phyloP scores from a whole-genome alignment of 2,329 filamentous ascomycete species.

The Beauveria sp. region DNA sequence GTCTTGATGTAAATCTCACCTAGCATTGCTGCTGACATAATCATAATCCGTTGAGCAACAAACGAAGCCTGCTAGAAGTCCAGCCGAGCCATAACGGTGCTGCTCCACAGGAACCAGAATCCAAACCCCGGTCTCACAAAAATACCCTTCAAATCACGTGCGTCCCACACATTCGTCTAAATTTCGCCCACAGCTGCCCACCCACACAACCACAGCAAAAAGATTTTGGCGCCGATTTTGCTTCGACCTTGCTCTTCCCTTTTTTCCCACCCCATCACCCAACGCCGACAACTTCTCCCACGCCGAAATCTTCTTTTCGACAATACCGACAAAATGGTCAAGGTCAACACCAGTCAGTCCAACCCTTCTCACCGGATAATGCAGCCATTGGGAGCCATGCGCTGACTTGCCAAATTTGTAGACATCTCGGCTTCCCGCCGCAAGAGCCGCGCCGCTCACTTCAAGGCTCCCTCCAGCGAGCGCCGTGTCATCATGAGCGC shows the following conservation, averaged over 20 bases:
- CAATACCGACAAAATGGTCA: constrained; percentile 54
- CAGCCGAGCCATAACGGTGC: no score
- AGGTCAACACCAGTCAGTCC: constrained; percentile 54
- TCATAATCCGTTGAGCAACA: neutral
- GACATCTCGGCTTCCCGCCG: constrained; percentile 72
- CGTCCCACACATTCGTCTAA: constrained; percentile 18
- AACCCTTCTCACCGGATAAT: neutral
- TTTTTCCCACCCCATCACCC: constrained; percentile 18
- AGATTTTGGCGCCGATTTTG: neutral
- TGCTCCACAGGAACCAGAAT: neutral
- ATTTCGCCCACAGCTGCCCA: constrained; percentile 23
- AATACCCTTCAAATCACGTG: constrained; percentile 26
- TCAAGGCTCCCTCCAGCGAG: constrained; percentile 86
- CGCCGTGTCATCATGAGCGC: constrained; percentile 97
- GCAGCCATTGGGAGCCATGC: neutral
- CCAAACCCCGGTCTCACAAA: neutral
- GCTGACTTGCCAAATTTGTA: constrained; percentile 20
- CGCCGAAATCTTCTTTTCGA: constrained; percentile 17
- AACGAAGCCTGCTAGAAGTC: no score
- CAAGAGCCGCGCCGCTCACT: constrained; percentile 99
- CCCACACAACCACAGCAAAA: constrained; percentile 12
- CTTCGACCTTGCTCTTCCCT: constrained; percentile 4
- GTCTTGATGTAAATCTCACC: no score
- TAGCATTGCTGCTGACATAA: constrained; percentile 3
- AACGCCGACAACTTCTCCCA: constrained; percentile 20